A percentile compares a stretch with the other conserved stretches of the same genome.
These are phyloP conservation scores for Arctium minus DNA, from an alignment of 129 eudicot genomes.

Conservation along the genomic window DNA sequence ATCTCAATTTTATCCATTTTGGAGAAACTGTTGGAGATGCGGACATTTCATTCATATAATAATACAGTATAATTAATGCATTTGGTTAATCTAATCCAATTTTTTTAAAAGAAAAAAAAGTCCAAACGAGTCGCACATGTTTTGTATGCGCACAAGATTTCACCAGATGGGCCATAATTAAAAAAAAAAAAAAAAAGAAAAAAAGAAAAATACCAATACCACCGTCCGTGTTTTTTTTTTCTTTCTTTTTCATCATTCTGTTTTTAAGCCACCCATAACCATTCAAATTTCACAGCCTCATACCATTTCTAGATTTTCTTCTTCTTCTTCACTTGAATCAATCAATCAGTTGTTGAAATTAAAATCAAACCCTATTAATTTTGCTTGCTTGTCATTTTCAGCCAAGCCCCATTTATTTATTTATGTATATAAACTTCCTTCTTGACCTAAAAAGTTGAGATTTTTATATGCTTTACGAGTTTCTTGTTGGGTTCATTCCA, in stretches of 20 bases:
- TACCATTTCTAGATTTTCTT: background rate
- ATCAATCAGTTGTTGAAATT: background rate
- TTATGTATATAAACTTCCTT: background rate
- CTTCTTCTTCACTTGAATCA: background rate
- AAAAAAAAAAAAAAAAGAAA: no score
- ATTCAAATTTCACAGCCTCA: background rate
- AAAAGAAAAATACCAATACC: no score
- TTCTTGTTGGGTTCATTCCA: slow-evolving; percentile 11
- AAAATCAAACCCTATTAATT: background rate
- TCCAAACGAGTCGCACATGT: no score
- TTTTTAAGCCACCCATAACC: background rate
- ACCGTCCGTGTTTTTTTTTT: no score
- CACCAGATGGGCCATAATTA: no score
- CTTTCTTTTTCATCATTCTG: background rate
- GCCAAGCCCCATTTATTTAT: background rate
- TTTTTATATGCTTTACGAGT: background rate
- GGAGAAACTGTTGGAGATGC: no score
- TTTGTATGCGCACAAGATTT: no score
- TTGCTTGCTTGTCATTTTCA: background rate
- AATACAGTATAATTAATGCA: no score
- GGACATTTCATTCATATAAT: no score
- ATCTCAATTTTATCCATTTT: no score
- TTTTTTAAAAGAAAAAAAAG: no score
- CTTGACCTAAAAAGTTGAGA: background rate
- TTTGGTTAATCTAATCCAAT: no score